These are phyloP conservation scores for Oehlia diaphana DNA, from an alignment of 192 early-diverging fungal genomes.

Conservation along the genomic window DNA sequence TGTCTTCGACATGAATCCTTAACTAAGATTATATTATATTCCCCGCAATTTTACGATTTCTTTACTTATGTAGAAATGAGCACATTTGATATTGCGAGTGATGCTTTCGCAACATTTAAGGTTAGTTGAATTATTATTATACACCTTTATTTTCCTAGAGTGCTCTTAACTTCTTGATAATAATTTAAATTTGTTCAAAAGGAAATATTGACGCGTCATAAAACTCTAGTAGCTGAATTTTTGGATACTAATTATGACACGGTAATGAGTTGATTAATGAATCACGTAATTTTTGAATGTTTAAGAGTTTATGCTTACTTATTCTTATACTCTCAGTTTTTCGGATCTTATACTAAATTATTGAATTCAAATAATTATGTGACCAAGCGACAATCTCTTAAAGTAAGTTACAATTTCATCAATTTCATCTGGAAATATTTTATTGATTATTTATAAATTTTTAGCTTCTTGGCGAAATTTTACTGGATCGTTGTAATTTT, in stretches of 20 bases:
- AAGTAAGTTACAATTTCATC: constrained; percentile 55
- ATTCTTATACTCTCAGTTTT: constrained; percentile 58
- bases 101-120: constrained; percentile 98
- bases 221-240: constrained; percentile 87
- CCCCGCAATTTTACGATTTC: constrained; percentile 89
- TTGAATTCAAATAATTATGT: constrained; percentile 96
- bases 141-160: neutral
- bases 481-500: constrained; percentile 95
- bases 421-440: neutral
- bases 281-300: neutral
- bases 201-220: constrained; percentile 95
- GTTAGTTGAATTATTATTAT: constrained; percentile 35
- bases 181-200: constrained; percentile 27
- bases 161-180: neutral
- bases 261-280: constrained; percentile 48
- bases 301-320: neutral
- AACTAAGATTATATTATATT: constrained; percentile 81
- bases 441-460: neutral
- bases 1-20: constrained; percentile 93
- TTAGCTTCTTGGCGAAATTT: constrained; percentile 93
- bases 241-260: constrained; percentile 87
- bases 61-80: constrained; percentile 95
- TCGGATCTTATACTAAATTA: constrained; percentile 80
- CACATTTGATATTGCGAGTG: constrained; percentile 98
- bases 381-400: constrained; percentile 96